Evolutionary conservation across 1,139 yeast genomes (phyloP), one percentile per base, ranked within the genome.

Genomic region (Blastobotrys serpentis): DNA sequence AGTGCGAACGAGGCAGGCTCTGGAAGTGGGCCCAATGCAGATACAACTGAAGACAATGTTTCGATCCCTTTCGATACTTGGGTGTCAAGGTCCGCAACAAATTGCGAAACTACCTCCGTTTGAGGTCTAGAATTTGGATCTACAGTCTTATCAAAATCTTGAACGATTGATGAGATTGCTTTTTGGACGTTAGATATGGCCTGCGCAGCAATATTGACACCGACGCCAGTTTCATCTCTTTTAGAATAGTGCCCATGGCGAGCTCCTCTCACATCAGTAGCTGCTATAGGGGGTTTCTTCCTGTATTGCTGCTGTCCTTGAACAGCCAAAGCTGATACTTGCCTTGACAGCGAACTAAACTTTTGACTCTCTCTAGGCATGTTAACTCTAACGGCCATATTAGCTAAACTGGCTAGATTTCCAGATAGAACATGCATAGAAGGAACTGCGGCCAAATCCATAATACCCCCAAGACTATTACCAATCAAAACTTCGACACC

Each of bases 401-500:
- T 50, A 14, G 62, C 52, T 46, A 54, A 34, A 13, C 42, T 36
- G 16, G 43, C 29, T 26, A 57, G 33, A 3, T 50, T 51, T 22
- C 56, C 58, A 18, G 64, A 57, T 19, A 64, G 50, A 8, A 44
- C 22, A 32, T 53, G 49, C 30, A 56, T 42, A 1, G 55, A 54
- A 8, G 62, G 61, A 4, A 52, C 57, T 4, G 54, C 39, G 11
- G 51, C 56, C 40, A 51, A 34, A 44, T 59, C 62, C 7, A 53
- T 23, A 17, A 49, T 53, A 21, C 61, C 66, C n/a, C 67, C 66
- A 30, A 56, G 49, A 7, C 58, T 49, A 46, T 62, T 62, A 26
- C 65, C 60, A 21, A 64, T 50, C 10, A 63, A 54, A 3, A 62
- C 63, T 52, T 62, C 63, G 7, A 61, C 62, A 38, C 67, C 66